A percentile compares a stretch with the other conserved stretches of the same genome.
Evolutionary conservation across 208 protist genomes (phyloP).

Genomic region (Herpetomonas muscarum): DNA sequence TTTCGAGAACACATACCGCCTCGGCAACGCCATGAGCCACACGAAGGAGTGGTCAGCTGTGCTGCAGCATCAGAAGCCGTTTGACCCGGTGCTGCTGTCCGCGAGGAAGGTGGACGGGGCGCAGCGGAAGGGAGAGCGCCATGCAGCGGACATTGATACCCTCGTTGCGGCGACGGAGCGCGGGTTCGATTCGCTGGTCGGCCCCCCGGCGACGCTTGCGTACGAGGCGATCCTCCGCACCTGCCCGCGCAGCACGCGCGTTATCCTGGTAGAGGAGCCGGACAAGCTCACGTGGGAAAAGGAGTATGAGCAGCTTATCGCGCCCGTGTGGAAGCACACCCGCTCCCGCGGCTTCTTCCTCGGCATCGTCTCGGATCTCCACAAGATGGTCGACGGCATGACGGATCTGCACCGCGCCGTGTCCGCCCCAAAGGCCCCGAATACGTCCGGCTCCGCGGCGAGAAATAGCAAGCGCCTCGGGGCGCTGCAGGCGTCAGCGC

Average conservation of each 20-base stretch:
- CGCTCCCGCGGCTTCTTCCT: conserved; percentile 29
- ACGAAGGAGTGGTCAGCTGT: conserved; percentile 78
- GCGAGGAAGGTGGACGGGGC: background rate
- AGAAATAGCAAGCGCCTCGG: conserved; percentile 27
- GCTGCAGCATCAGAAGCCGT: conserved; percentile 59
- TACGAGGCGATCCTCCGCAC: conserved; percentile 70
- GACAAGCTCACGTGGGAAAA: conserved; percentile 73
- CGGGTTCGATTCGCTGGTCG: conserved; percentile 67
- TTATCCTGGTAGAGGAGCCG: conserved; percentile 76
- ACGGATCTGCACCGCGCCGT: conserved; percentile 6
- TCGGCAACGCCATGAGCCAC: conserved; percentile 62
- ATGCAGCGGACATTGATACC: background rate
- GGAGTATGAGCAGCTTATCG: conserved; percentile 46
- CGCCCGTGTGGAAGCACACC: conserved; percentile 37
- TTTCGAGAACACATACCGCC: conserved; percentile 55
- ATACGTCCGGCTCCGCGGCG: conserved; percentile 9
- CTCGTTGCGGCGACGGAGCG: background rate
- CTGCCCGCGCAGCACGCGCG: conserved; percentile 72
- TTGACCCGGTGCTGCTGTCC: conserved; percentile 43
- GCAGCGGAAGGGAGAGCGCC: background rate
- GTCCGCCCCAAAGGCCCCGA: conserved; percentile 4
- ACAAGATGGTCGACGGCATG: conserved; percentile 15
- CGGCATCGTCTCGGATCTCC: conserved; percentile 49
- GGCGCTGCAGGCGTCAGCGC: conserved; percentile 12
- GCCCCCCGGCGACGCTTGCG: conserved; percentile 72